Base-by-base conservation (phyloP, 305 asterid genomes). In the Vinca major region DNA sequence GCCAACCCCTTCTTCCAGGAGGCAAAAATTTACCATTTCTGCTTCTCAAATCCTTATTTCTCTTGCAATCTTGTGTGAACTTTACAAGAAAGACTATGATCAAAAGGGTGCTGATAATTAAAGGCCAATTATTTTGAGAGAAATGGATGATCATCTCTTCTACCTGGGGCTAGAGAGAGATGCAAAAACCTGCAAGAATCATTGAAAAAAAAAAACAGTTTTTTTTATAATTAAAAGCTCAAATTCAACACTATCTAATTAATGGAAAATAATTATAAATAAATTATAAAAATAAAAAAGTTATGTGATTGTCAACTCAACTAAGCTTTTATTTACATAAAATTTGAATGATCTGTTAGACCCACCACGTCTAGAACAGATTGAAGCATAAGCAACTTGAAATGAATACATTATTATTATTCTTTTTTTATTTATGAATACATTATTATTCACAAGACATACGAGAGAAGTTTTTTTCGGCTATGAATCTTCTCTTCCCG, bases 1-100 rank as follows among this genome's bases (percentile, higher is more conserved):
- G 95, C 92, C 91, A 91, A 33, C 98, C 92, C 69, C 89, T 81
- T 71, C 86, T 77, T 33, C 98, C 98, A 0, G 96, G 96, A 70
- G 98, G 97, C 50, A 87, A 73, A 4, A 0, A 1, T 73, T 78
- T 84, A 9, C 40, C 49, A 9, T 74, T 72, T 21, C 12, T 70
- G 2, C 43, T 54, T 53, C 17, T 60, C 63, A 41, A 7, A 41
- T 41, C 2, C 45, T 41, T 7, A 41, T 40, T 57, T 17, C 67
- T 55, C 71, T 70, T 77, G 68, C 10, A 39, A 11, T 71, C 75
- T n/a, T 9, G 6, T 1, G 78, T 54, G 45, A 75, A 20, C 45
- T 71, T 80, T 48, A 74, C 76, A 36, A 82, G 75, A 57, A 82
- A 64, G 62, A 81, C 36, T 13, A 77, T 37, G 72, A 79, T 37